Evolutionary conservation across 441 rosid species (phyloP), one percentile per base, ranked within the genome.

Genomic region (Pelargonium exstipulatum): DNA sequence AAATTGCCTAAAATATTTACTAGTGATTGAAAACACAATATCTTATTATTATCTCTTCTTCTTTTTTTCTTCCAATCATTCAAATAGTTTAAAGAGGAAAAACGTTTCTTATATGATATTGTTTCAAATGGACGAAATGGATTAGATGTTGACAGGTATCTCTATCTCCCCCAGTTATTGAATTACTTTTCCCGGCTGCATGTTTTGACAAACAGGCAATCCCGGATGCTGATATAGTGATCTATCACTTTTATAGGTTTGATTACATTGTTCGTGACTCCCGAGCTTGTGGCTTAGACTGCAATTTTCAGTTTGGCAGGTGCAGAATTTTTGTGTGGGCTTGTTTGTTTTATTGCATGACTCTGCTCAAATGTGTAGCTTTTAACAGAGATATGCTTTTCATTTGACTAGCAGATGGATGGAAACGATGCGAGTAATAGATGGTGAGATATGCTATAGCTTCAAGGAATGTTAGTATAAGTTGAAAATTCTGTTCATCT

Each of bases 51-150:
- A 32, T 32, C 5, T 63, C 26, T 26, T 3, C 4, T 26, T 26
- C 1, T 64, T 49, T 29, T 45, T 26, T 48, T n/a, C 20, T 73
- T 64, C 42, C 66, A 53, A 18, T 71, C 66, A 17, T 74, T 37
- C 45, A 60, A 32, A 32, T 32, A 60, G 96, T 78, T 75, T 67
- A 69, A 77, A 29, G 74, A 45, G 66, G 96, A 87, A 78, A 93
- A 90, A 74, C 84, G 75, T 45, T 93, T 88, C 84, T 80, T 94
- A 78, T 91, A 89, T 83, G 98, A 94, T 73, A 88, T 94, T 79
- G 98, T 94, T 74, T 96, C 98, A 71, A 94, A 94, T 82, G 98
- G 98, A 71, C 87, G 92, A 73, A 94, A 90, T 80, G 97, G 96
- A 76, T 86, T 94, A 61, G 98, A 94, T 37, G 98, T 94, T 65